Percentiles rank a stretch among this genome's conserved stretches.
Evolutionary conservation across 1,284 basidiomycete species (phyloP).

Genomic region (Ceratobasidium sp.): DNA sequence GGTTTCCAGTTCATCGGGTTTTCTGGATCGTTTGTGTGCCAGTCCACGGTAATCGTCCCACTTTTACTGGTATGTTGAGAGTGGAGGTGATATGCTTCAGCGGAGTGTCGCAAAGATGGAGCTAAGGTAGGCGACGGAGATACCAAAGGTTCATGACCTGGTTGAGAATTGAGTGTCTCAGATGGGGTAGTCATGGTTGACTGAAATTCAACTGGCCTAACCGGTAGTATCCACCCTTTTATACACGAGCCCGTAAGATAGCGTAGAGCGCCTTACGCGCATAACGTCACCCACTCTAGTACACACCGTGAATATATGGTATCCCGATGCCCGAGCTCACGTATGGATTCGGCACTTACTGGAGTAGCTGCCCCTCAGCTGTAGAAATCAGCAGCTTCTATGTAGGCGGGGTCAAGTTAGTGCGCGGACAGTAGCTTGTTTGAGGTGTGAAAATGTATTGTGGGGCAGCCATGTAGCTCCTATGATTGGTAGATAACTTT

Average conservation of each 20-base stretch:
- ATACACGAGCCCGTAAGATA: neutral
- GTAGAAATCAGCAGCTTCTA: conserved; percentile 8
- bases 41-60: conserved; percentile 7
- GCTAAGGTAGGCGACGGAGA: conserved; percentile 39
- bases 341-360: neutral
- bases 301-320: neutral
- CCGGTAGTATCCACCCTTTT: neutral
- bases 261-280: neutral
- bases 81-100: neutral
- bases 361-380: neutral
- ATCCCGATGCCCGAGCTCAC: neutral
- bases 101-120: conserved; percentile 33
- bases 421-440: neutral
- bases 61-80: neutral
- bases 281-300: neutral
- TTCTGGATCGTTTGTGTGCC: conserved; percentile 28
- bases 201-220: no score
- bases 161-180: conserved; percentile 15
- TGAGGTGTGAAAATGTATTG: neutral
- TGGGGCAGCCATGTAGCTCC: neutral
- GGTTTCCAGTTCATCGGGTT: conserved; percentile 39
- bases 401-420: conserved; percentile 4
- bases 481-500: conserved; percentile 21
- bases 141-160: neutral
- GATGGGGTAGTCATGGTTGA: conserved; percentile 12